Base-by-base conservation (phyloP, 2,329 filamentous ascomycete genomes). In the Eutypella sp. region DNA sequence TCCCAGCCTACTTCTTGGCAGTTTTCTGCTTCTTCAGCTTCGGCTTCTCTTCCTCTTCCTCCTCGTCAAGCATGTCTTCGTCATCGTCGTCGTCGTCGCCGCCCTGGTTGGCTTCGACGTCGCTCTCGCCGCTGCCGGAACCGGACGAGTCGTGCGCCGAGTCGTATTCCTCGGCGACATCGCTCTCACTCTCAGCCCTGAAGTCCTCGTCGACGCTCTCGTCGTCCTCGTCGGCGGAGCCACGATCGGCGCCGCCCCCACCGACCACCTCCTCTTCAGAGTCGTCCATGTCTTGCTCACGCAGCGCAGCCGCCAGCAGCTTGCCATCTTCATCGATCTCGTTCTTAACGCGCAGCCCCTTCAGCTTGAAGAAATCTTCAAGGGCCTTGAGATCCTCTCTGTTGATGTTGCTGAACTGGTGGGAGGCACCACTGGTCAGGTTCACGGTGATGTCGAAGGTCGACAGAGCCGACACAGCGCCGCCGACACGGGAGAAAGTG, bases 361-460 rank as follows among this genome's bases (percentile, higher is more conserved):
- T 97, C 57, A 89, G 81, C 70, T 95, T 93, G 80, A 99, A 96
- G 73, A 99, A 99, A 56, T 86, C 84, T 67, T 99, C 93, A n/a
- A 99, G 80, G 6, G 89, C 88, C 70, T 93, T 88, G 68, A 97
- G 89, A 65, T 99, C 93, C 72, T 99, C 93, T 57, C 92, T 87
- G 66, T 96, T 99, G 67, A 99, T 99, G 74, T 99, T 99, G 71
- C 90, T 96, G 73, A 99, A 99, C 62, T 96, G 91, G 58, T 91
- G 89, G 61, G 95, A 90, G 47, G 87, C 87, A 43, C 81, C 78
- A n/a, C 87, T 88, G 56, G 76, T 82, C 73, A 96, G 79, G 45
- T 84, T 84, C 47, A 99, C 88, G 0, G 90, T 93, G 57, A 99
- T 96, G 66, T 99, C 93, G 63, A 99, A 99, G 2, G 93, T 99